A percentile compares a stretch with the other conserved stretches of the same genome.
phyloP scores from a whole-genome alignment of 2,329 filamentous ascomycete genomes.

The Beauveria sp. region DNA sequence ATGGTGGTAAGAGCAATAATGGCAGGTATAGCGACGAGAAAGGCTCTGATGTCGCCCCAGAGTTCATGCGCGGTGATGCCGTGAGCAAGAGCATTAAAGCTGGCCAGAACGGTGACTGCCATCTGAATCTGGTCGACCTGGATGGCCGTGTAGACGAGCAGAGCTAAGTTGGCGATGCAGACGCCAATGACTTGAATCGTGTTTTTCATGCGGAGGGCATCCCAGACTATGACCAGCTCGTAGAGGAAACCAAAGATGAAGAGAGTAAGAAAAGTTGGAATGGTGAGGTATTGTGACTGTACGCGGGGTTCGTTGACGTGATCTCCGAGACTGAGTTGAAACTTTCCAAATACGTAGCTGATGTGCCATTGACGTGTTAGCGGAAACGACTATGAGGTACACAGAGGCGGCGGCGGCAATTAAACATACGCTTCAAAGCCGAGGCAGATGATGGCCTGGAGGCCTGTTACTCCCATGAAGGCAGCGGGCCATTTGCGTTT shows the following conservation, averaged over 20 bases:
- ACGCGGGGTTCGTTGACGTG: constrained; percentile 32
- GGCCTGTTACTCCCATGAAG: constrained; percentile 65
- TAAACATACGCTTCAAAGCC: constrained; percentile 73
- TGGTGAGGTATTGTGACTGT: constrained; percentile 56
- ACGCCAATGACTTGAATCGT: constrained; percentile 97
- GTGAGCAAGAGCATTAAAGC: constrained; percentile 35
- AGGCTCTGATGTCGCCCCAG: constrained; percentile 64
- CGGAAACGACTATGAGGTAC: background rate
- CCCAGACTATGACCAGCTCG: constrained; percentile 81
- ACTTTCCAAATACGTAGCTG: constrained; percentile 85
- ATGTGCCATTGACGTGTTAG: constrained; percentile 14
- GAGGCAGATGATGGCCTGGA: constrained; percentile 75
- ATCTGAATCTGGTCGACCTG: constrained; percentile 84
- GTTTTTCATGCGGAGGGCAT: constrained; percentile 89
- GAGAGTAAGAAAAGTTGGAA: constrained; percentile 89
- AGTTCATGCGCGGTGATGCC: constrained; percentile 35
- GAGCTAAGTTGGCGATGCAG: constrained; percentile 83
- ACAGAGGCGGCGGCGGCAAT: background rate
- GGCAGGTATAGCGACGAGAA: constrained; percentile 76
- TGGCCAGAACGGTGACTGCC: constrained; percentile 52
- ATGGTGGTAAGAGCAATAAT: constrained; percentile 72
- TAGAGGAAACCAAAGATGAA: constrained; percentile 98
- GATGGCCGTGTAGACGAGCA: constrained; percentile 87
- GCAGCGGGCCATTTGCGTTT: constrained; percentile 81
- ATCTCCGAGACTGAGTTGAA: constrained; percentile 55